phyloP scores from a whole-genome alignment of 1,139 yeast genomes.

The Scheffersomyces cryptocercus region DNA sequence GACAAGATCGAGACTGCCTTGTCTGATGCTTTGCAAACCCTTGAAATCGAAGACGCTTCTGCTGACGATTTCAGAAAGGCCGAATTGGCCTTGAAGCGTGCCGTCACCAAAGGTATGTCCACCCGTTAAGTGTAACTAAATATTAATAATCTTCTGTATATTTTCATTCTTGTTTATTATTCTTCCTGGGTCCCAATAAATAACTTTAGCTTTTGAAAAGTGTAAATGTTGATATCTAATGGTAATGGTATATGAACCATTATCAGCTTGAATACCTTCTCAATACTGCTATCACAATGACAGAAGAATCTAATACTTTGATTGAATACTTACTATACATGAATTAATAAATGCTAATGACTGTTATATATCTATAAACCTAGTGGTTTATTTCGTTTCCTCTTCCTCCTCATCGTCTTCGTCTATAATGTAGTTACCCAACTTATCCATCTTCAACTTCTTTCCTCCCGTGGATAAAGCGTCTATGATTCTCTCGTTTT shows the following conservation, averaged over 20 bases:
- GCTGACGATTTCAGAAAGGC: conserved; percentile 99
- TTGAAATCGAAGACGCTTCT: conserved; percentile 93
- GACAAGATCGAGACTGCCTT: conserved; percentile 98
- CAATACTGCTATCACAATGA: no score
- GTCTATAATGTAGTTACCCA: conserved; percentile 77
- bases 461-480: conserved; percentile 64
- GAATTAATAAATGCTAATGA: neutral
- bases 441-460: conserved; percentile 70
- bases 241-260: neutral
- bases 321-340: neutral
- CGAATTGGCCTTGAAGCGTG: conserved; percentile 98
- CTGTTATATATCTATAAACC: conserved; percentile 3
- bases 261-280: no score
- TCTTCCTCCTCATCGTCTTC: conserved; percentile 15
- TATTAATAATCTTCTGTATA: conserved; percentile 15
- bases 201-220: conserved; percentile 6
- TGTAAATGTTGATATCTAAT: neutral
- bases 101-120: conserved; percentile 99
- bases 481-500: conserved; percentile 71
- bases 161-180: conserved; percentile 19
- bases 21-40: conserved; percentile 97
- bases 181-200: conserved; percentile 20
- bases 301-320: neutral
- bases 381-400: neutral
- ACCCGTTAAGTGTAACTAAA: conserved; percentile 69